These are phyloP conservation scores for Tulasnella calospora DNA, from an alignment of 768 basidiomycete genomes.

Conservation along the genomic window DNA sequence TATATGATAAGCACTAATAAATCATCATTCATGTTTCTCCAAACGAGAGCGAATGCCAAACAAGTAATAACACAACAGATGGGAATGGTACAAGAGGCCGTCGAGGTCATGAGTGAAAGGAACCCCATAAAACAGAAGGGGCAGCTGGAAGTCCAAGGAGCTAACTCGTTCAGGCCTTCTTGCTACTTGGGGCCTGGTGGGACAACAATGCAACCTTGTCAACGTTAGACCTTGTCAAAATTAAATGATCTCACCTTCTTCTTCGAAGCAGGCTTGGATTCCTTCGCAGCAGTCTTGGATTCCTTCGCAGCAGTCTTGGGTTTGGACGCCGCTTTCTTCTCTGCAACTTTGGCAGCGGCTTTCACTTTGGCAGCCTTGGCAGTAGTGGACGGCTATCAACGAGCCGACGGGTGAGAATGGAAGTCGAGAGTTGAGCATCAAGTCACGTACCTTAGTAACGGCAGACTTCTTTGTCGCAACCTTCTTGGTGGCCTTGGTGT, in stretches of 20 bases:
- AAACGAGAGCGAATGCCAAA: constrained; percentile 1
- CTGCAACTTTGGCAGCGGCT: constrained; percentile 6
- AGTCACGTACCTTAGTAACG: neutral
- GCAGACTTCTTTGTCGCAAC: constrained; percentile 6
- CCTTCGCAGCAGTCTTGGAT: neutral
- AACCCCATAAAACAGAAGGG: neutral
- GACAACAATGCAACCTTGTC: neutral
- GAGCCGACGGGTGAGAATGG: neutral
- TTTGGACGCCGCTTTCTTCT: constrained; percentile 16
- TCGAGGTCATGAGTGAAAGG: neutral
- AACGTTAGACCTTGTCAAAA: neutral
- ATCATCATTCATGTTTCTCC: neutral
- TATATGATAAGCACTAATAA: neutral
- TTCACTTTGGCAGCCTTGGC: constrained; percentile 17
- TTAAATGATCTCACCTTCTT: neutral
- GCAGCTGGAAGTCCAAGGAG: neutral
- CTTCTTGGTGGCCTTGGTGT: neutral
- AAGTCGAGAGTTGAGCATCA: neutral
- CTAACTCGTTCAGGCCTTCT: neutral
- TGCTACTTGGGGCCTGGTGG: neutral
- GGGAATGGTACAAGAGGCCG: neutral
- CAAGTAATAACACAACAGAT: neutral
- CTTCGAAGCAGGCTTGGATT: constrained; percentile 7
- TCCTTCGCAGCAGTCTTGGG: constrained; percentile 6
- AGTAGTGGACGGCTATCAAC: neutral